Evolutionary conservation across 805 yeast genomes (phyloP).

Genomic region (Priceomyces fermenticarens): DNA sequence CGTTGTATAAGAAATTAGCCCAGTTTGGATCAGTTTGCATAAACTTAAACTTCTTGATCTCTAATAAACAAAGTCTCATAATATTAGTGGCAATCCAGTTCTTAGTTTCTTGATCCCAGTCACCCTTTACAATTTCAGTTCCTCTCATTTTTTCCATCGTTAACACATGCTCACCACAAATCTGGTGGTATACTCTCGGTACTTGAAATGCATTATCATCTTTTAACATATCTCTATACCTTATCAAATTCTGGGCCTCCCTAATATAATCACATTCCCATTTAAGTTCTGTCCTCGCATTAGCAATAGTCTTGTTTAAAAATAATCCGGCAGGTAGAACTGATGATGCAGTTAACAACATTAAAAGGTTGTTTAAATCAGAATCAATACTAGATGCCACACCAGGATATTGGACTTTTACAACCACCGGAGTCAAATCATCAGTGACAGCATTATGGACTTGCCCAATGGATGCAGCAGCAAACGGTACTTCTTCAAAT

Average conservation of each 20-base stretch:
- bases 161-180: slow-evolving; percentile 78
- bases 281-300: slow-evolving; percentile 87
- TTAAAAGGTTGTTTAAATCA: slow-evolving; percentile 79
- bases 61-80: slow-evolving; percentile 82
- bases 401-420: slow-evolving; percentile 96
- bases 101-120: slow-evolving; percentile 68
- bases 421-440: slow-evolving; percentile 75
- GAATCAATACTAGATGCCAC: slow-evolving; percentile 92
- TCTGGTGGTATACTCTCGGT: slow-evolving; percentile 74
- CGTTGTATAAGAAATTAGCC: slow-evolving; percentile 93
- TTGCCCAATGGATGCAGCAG: slow-evolving; percentile 95
- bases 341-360: slow-evolving; percentile 82
- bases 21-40: slow-evolving; percentile 99
- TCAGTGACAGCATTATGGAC: slow-evolving; percentile 81
- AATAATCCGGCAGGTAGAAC: slow-evolving; percentile 89
- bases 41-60: slow-evolving; percentile 77
- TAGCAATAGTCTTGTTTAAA: slow-evolving; percentile 86
- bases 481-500: slow-evolving; percentile 87
- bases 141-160: slow-evolving; percentile 92
- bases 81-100: slow-evolving; percentile 82
- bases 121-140: slow-evolving; percentile 71
- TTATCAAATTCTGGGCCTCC: slow-evolving; percentile 74
- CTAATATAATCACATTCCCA: slow-evolving; percentile 98
- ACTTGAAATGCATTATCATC: slow-evolving; percentile 68
- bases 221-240: slow-evolving; percentile 56